Base-by-base conservation (phyloP, 495 filamentous ascomycete genomes). In the Apodospora peruviana region DNA sequence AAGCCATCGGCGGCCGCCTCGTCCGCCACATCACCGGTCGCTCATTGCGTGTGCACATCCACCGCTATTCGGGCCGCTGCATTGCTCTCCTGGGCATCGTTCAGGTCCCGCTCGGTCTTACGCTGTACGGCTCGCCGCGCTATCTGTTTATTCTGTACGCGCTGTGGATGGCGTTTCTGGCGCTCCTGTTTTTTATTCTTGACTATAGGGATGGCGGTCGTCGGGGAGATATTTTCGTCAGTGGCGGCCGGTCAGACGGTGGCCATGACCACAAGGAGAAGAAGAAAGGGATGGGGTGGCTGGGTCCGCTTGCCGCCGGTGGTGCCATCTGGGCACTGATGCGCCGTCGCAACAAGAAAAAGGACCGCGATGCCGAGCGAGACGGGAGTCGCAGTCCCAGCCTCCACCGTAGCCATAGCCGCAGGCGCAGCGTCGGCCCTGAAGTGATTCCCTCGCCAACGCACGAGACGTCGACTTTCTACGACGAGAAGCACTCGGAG, bases 91-190 rank as follows among this genome's bases (percentile, higher is more conserved):
- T 98, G 4, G 93, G 86, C 4, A 77, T 98, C 44, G 77, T 85
- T 7, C 94, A 98, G 63, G 83, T 97, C 21, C 87, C 91, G 1
- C 71, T 97, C 1, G 93, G 93, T 0, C 76, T 98, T 42, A 91
- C 90, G 3, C 76, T 98, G 10, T 98, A 96, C 58, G 93, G 93
- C 14, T 93, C 90, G 25, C 93, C 94, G 12, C 81, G 86, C 62
- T 70, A 71, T 11, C 72, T 89, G 0, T 98, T 98, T 62, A 84
- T 97, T 47, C 72, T 96, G 4, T 98, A 84, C 59, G 74, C 91
- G 0, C 50, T 96, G 1, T 86, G 79, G 58, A 84, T 80, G 58
- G 82, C 79, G 10, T 73, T 80, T 14, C 70, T 91, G 10, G 48
- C 94, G 4, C 47, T 86, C 1, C 49, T 74, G 14, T 94, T 85